Evolutionary conservation across 2,329 filamentous ascomycete genomes (phyloP), one percentile per base, ranked within the genome.

Genomic region (Colletotrichum simmondsii): DNA sequence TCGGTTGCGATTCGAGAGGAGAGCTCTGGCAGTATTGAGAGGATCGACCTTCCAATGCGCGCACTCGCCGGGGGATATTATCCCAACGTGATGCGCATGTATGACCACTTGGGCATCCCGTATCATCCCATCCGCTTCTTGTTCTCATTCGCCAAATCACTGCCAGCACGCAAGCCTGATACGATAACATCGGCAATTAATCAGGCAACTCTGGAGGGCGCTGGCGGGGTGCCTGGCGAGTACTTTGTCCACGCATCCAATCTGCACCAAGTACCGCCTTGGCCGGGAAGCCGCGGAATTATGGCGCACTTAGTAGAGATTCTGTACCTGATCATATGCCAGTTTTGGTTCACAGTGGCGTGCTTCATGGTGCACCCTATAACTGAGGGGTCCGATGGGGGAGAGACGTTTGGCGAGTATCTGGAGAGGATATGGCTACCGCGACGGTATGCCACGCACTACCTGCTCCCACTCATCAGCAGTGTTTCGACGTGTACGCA

Each of bases 211-310:
- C 28, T 28, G 28, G 28, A 28, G 6, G 28, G 28, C 28, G 28
- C 28, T 2, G 8, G 28, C 28, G 28, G 28, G 8, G 28, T 28
- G 28, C 28, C 28, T 28, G 28, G 28, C 28, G 78, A 83, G 24
- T 88, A 89, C 77, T 88, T 89, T 68, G 80, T 88, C 16, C 86
- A 91, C 75, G 84, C 88, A 0, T 90, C 87, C 3, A 89, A 90
- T 54, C 80, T 87, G 46, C 88, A 91, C 75, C 83, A 83, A 73
- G 76, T 86, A 19, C 84, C 84, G 0, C 84, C 87, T 5, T 79
- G 84, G 68, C 84, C 84, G 2, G 82, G 83, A 0, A 80, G 77
- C 5, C 79, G 81, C 2, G 77, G 80, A 1, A 73, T 84, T 26
- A 60, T 84, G n/a, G 57, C 76, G 1, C 85, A 87, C 77, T 53